phyloP scores from a whole-genome alignment of 371 early-diverging fungal species.

The Basidiobolus meristosporus region DNA sequence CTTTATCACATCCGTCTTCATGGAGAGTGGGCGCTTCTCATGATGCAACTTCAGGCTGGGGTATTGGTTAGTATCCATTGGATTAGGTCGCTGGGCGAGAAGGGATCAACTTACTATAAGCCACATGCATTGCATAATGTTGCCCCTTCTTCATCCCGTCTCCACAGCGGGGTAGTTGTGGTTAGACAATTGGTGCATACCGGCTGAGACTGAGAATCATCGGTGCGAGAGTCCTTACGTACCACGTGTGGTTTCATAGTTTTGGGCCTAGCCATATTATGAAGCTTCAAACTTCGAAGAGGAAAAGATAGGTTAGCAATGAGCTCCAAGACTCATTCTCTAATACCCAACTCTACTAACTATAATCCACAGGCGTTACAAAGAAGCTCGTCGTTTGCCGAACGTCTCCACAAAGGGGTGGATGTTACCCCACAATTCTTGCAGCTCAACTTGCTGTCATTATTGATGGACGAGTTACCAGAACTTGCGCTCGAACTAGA shows the following conservation, averaged over 20 bases:
- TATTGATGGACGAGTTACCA: background rate
- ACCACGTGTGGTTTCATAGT: conserved; percentile 5
- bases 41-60: conserved; percentile 60
- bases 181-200: conserved; percentile 77
- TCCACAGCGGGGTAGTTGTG: conserved; percentile 87
- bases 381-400: conserved; percentile 53
- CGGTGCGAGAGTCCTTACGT: conserved; percentile 5
- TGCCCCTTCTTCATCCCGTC: conserved; percentile 63
- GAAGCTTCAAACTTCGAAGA: conserved; percentile 4
- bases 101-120: conserved; percentile 47
- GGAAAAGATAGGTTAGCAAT: too few relatives aligned
- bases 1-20: conserved; percentile 67
- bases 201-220: too few relatives aligned
- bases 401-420: conserved; percentile 94
- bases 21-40: conserved; percentile 51
- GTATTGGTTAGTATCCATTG: background rate
- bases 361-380: conserved; percentile 98
- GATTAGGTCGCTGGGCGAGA: background rate
- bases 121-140: conserved; percentile 94
- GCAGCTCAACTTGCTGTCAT: conserved; percentile 12
- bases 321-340: too few relatives aligned
- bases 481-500: too few relatives aligned
- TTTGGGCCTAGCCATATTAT: conserved; percentile 7
- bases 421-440: conserved; percentile 72
- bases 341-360: conserved; percentile 25